Conservation (phyloP, 148 eudicot species). For the Fagopyrum esculentum region DNA sequence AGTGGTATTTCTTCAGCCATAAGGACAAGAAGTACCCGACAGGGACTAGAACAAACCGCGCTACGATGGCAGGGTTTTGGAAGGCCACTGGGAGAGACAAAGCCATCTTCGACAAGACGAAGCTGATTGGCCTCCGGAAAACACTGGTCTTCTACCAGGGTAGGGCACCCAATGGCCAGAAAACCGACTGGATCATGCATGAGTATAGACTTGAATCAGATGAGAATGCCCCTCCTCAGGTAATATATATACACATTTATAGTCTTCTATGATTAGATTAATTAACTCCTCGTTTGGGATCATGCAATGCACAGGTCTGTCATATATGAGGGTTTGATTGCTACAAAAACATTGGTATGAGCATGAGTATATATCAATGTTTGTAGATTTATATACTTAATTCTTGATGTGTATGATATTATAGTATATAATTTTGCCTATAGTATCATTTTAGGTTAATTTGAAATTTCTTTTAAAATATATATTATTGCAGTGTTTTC, state of each 20-base stretch:
- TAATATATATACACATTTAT: not conserved
- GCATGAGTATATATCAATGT: too few relatives aligned
- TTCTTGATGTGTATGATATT: too few relatives aligned
- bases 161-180: constrained; percentile 81
- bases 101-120: constrained; percentile 55
- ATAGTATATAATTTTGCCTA: too few relatives aligned
- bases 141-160: constrained; percentile 89
- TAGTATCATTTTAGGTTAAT: too few relatives aligned
- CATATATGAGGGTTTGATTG: too few relatives aligned
- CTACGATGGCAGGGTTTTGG: constrained; percentile 89
- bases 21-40: constrained; percentile 78
- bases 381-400: too few relatives aligned
- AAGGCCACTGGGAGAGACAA: constrained; percentile 89
- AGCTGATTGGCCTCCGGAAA: constrained; percentile 80
- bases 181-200: constrained; percentile 91
- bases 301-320: too few relatives aligned
- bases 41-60: constrained; percentile 79
- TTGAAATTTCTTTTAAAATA: too few relatives aligned
- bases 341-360: too few relatives aligned
- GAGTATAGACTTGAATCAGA: constrained; percentile 88
- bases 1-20: constrained; percentile 85
- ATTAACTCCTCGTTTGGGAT: too few relatives aligned
- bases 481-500: too few relatives aligned
- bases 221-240: constrained; percentile 86
- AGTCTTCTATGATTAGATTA: too few relatives aligned